These are phyloP conservation scores for Malus hybrid DNA, from an alignment of 331 rosid genomes.

Conservation along the genomic window DNA sequence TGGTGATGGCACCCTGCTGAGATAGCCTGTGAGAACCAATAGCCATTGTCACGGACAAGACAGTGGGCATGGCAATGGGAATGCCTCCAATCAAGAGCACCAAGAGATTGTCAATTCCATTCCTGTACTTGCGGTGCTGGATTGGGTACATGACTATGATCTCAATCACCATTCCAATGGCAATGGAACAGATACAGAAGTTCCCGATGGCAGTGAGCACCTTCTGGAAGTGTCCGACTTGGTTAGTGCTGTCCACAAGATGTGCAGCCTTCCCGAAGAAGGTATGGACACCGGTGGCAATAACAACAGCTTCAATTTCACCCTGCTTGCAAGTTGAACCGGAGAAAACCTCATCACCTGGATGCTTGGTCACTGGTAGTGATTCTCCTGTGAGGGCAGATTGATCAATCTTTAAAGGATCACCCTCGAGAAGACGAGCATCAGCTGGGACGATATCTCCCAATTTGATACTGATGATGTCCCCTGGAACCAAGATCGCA, in stretches of 20 bases:
- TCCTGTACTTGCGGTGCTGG: slow-evolving; percentile 74
- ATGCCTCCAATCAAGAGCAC: slow-evolving; percentile 98
- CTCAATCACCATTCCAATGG: slow-evolving; percentile 82
- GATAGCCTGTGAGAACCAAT: slow-evolving; percentile 97
- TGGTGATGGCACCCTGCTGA: slow-evolving; percentile 98
- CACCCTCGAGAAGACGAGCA: slow-evolving; percentile 99
- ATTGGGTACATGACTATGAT: slow-evolving; percentile 94
- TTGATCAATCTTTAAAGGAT: slow-evolving; percentile 84
- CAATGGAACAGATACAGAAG: slow-evolving; percentile 96
- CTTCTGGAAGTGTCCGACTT: slow-evolving; percentile 97
- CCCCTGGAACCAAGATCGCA: slow-evolving; percentile 92
- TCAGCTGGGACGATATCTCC: slow-evolving; percentile 98
- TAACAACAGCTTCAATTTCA: slow-evolving; percentile 93
- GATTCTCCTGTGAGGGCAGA: slow-evolving; percentile 99
- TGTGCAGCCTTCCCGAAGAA: slow-evolving; percentile 99
- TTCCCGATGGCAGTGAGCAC: slow-evolving; percentile 95
- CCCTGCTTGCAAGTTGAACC: slow-evolving; percentile 99
- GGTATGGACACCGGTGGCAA: slow-evolving; percentile 98
- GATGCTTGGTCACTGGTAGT: slow-evolving; percentile 80
- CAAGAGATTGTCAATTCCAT: slow-evolving; percentile 88
- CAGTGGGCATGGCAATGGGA: slow-evolving; percentile 99
- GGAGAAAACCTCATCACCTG: slow-evolving; percentile 94
- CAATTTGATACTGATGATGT: slow-evolving; percentile 80
- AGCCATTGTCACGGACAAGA: slow-evolving; percentile 98
- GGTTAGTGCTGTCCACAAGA: slow-evolving; percentile 94